A percentile compares a stretch with the other conserved stretches of the same genome.
phyloP scores from a whole-genome alignment of 139 green algal genomes.

The Coccomyxa sp. region DNA sequence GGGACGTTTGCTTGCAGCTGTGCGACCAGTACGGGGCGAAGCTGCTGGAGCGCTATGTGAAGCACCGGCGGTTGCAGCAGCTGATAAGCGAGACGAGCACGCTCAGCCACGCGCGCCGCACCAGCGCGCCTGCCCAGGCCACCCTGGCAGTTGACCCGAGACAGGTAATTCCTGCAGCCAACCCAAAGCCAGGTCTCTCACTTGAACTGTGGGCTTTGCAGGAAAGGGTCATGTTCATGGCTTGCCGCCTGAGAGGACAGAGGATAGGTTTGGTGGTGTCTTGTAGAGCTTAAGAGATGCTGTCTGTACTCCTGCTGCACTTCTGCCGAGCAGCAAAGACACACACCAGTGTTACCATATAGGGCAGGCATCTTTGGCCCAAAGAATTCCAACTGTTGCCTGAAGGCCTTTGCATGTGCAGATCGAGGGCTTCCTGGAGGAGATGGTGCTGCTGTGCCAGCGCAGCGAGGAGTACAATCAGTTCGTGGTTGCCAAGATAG shows the following conservation, averaged over 20 bases:
- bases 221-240: no score
- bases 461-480: constrained; percentile 88
- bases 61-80: constrained; percentile 56
- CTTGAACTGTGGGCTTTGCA: not conserved
- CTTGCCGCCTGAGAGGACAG: not conserved
- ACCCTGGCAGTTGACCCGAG: constrained; percentile 36
- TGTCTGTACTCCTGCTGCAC: not conserved
- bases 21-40: constrained; percentile 61
- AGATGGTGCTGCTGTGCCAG: constrained; percentile 80
- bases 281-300: not conserved
- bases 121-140: constrained; percentile 1
- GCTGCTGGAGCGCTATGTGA: constrained; percentile 73
- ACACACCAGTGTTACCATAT: no score
- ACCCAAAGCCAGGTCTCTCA: not conserved
- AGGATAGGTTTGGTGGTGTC: not conserved
- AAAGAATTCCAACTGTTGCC: no score
- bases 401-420: constrained; percentile 18
- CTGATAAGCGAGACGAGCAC: constrained; percentile 53
- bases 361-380: no score
- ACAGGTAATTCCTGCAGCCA: constrained; percentile 6
- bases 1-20: constrained; percentile 47
- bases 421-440: constrained; percentile 68
- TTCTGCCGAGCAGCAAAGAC: no score
- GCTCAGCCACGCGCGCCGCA: not conserved
- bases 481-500: constrained; percentile 76